Conservation (phyloP, 208 protist species). For the Leishmania braziliensis region DNA sequence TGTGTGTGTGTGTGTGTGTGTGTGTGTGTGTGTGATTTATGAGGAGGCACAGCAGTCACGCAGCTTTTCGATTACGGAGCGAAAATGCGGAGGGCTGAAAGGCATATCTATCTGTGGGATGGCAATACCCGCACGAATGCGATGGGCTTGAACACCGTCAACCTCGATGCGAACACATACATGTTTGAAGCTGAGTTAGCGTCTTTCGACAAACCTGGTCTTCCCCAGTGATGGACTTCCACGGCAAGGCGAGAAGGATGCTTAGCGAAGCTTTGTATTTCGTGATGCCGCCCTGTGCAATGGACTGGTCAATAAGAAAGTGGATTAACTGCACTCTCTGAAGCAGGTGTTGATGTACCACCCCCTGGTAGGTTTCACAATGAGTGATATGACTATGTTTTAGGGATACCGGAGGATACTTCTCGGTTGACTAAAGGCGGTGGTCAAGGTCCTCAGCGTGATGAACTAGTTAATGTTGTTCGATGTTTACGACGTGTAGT, state of each 20-base stretch:
- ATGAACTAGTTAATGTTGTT: conserved; percentile 73
- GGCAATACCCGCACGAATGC: conserved; percentile 39
- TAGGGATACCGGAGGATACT: conserved; percentile 73
- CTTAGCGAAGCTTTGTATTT: conserved; percentile 17
- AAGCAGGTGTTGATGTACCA: conserved; percentile 63
- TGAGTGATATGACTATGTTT: conserved; percentile 66
- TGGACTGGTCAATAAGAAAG: conserved; percentile 39
- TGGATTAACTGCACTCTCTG: conserved; percentile 61
- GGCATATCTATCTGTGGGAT: conserved; percentile 49
- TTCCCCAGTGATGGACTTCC: conserved; percentile 55
- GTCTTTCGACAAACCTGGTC: conserved; percentile 49
- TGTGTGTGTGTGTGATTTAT: neutral
- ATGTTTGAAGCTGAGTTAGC: conserved; percentile 45
- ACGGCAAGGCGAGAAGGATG: conserved; percentile 26
- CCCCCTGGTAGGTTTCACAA: conserved; percentile 55
- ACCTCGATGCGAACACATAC: conserved; percentile 35
- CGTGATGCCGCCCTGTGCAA: conserved; percentile 28
- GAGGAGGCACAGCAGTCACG: conserved; percentile 12
- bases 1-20: conserved; percentile 41
- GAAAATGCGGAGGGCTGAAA: conserved; percentile 38
- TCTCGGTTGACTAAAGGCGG: conserved; percentile 47
- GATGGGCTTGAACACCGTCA: conserved; percentile 42
- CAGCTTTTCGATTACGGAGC: conserved; percentile 64
- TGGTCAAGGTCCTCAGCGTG: conserved; percentile 77
- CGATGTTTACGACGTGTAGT: conserved; percentile 67